Conservation (phyloP, 2,329 filamentous ascomycete genomes). For the Apiospora sp. region DNA sequence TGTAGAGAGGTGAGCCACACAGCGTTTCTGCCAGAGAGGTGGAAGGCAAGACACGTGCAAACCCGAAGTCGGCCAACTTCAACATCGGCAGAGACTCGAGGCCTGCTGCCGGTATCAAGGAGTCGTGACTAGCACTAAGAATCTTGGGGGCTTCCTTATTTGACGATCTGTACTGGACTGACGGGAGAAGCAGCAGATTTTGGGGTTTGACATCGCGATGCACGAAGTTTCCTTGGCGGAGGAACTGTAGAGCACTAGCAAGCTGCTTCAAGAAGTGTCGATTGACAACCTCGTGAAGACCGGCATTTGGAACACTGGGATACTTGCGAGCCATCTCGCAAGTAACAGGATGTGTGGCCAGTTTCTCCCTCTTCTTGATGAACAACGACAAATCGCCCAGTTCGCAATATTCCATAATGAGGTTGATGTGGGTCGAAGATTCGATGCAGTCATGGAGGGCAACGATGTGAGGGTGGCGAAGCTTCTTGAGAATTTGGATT, state of each 20-base stretch:
- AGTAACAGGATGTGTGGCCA: constrained; percentile 81
- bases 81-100: constrained; percentile 90
- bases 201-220: constrained; percentile 98
- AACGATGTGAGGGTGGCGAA: constrained; percentile 96
- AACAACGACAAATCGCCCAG: constrained; percentile 93
- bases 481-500: constrained; percentile 91
- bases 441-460: constrained; percentile 95
- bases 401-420: constrained; percentile 99
- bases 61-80: constrained; percentile 98
- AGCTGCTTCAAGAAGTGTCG: constrained; percentile 97
- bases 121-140: constrained; percentile 79
- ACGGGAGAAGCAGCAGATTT: constrained; percentile 89
- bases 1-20: constrained; percentile 95
- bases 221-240: constrained; percentile 85
- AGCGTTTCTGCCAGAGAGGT: constrained; percentile 95
- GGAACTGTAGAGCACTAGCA: constrained; percentile 87
- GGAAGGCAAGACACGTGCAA: constrained; percentile 88
- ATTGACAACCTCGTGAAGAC: constrained; percentile 95
- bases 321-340: constrained; percentile 94
- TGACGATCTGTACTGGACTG: constrained; percentile 72
- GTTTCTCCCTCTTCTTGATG: constrained; percentile 90
- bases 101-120: constrained; percentile 81
- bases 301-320: constrained; percentile 80
- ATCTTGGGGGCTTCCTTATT: constrained; percentile 72
- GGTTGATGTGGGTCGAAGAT: constrained; percentile 85